phyloP scores from a whole-genome alignment of 2,329 filamentous ascomycete genomes.

The Stachybotrys chlorohalonatus region DNA sequence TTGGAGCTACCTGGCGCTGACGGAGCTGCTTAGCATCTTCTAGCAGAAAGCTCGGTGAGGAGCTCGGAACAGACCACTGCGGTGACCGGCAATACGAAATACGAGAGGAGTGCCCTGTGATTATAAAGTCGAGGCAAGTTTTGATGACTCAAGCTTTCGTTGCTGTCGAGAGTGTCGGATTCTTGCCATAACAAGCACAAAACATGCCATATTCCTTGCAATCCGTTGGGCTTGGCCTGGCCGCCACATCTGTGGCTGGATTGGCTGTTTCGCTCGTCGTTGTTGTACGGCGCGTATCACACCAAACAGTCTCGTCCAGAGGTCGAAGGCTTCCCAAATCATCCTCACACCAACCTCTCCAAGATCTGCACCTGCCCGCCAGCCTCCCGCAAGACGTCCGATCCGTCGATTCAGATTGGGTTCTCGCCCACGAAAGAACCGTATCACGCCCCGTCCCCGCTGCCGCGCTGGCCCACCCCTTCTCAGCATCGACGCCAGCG shows the following conservation, averaged over 20 bases:
- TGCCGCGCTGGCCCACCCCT: slow-evolving; percentile 4
- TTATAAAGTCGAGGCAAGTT: not conserved
- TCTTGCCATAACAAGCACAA: not conserved
- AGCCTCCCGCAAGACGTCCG: slow-evolving; percentile 12
- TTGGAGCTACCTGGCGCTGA: too few species aligned
- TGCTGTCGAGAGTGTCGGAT: not conserved
- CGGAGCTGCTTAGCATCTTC: too few species aligned
- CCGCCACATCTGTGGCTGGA: not conserved
- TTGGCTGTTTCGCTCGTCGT: not conserved
- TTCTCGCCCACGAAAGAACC: slow-evolving; percentile 18
- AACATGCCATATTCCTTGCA: not conserved
- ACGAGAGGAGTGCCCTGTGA: not conserved
- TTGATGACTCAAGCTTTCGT: not conserved
- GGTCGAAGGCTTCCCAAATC: not conserved
- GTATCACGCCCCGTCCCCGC: slow-evolving; percentile 12
- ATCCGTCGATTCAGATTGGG: slow-evolving; percentile 11
- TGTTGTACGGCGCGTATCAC: not conserved
- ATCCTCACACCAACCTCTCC: not conserved
- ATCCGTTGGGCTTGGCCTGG: not conserved
- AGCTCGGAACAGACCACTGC: too few species aligned
- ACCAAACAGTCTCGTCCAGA: not conserved
- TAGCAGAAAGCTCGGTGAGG: too few species aligned
- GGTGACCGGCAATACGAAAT: not conserved
- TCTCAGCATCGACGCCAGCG: not conserved
- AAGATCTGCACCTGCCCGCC: not conserved